Evolutionary conservation across 2,329 filamentous ascomycete genomes (phyloP).

Genomic region (Gaeumannomyces sp.): DNA sequence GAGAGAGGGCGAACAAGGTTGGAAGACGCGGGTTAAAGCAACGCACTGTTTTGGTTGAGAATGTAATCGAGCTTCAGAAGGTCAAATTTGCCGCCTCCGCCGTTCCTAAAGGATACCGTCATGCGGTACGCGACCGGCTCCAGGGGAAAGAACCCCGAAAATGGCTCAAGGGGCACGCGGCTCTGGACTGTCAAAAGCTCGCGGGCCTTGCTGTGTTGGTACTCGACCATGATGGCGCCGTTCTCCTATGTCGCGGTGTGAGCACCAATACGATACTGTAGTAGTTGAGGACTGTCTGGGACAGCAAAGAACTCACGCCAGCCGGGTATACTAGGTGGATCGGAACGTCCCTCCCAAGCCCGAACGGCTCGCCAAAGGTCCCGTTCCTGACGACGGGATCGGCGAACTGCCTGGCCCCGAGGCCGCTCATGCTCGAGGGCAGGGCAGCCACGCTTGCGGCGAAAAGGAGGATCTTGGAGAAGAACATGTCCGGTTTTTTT

Average conservation of each 20-base stretch:
- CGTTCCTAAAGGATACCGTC: background rate
- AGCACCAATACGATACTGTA: background rate
- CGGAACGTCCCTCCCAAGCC: background rate
- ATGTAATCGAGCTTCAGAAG: slow-evolving; percentile 1
- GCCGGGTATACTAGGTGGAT: slow-evolving; percentile 2
- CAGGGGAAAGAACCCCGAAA: background rate
- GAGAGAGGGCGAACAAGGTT: no score
- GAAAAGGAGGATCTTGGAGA: slow-evolving; percentile 4
- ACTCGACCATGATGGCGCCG: slow-evolving; percentile 9
- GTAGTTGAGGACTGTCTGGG: background rate
- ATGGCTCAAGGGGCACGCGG: background rate
- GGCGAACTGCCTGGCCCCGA: background rate
- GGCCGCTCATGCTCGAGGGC: background rate
- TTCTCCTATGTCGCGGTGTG: background rate
- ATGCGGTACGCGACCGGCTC: slow-evolving; percentile 7
- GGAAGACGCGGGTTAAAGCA: background rate
- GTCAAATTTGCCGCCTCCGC: slow-evolving; percentile 2
- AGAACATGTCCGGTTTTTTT: background rate
- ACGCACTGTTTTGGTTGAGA: background rate
- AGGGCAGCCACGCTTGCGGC: slow-evolving; percentile 3
- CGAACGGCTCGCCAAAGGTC: slow-evolving; percentile 1
- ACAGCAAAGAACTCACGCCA: background rate
- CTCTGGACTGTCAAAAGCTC: background rate
- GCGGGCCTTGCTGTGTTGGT: slow-evolving; percentile 10
- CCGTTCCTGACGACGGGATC: background rate